Evolutionary conservation across 352 stramenopile genomes (phyloP), one percentile per base, ranked within the genome.

Genomic region (Peronospora belbahrii): DNA sequence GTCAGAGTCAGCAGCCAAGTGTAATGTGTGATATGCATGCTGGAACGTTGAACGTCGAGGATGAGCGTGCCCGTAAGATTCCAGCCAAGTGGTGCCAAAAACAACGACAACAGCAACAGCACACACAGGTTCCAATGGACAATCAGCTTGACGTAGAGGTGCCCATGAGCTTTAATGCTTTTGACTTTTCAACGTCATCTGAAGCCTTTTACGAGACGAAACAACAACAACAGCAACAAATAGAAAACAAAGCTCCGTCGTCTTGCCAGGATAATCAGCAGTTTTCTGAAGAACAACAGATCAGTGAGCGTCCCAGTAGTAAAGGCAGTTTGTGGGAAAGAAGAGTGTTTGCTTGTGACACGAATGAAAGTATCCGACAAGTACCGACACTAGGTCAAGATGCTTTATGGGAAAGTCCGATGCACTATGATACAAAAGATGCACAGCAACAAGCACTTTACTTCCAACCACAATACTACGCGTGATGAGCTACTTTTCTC

Each of bases 21-120:
- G 11, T 36, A 8, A 48, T 31, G 15, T 32, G 46, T 25, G 60
- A 42, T 17, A 17, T 39, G n/a, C 37, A 60, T 8, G 40, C 52
- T 8, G 37, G 57, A 18, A 42, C 60, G n/a, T 54, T 64, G 30
- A 31, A 67, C n/a, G 43, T 63, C 0, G 54, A 67, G 1, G 51
- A 70, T 34, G 56, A 57, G 40, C 70, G 67, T 30, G 51, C 57
- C 0, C 67, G 67, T 39, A 82, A 82, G 32, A 47, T 73, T 17
- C 57, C 65, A 22, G 24, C 50, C 39, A 59, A 56, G 31, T 60
- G 61, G 52, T 52, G 54, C 2, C 48, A 62, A 20, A 37, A 63
- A 18, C 45, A 62, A 18, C 43, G 59, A 18, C 57, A 58, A 30
- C 47, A n/a, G n/a, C n/a, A n/a, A n/a, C n/a, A n/a, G n/a, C n/a